phyloP scores from a whole-genome alignment of 2,329 filamentous ascomycete species.

The Nannizziopsis arthrosporioides region DNA sequence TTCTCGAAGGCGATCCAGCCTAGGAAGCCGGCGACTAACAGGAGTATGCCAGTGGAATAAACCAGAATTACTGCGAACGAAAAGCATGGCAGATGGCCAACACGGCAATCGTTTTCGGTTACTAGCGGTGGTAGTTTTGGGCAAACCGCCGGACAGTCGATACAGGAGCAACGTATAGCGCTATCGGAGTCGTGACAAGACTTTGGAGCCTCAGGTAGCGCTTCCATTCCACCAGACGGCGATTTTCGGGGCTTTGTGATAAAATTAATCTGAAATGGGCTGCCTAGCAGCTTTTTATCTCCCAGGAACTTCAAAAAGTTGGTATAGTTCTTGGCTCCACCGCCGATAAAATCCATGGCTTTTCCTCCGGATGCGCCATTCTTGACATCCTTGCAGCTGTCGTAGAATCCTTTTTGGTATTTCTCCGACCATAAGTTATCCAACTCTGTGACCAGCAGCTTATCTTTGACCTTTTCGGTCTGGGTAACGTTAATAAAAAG shows the following conservation, averaged over 20 bases:
- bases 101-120: constrained; percentile 59
- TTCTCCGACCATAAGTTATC: constrained; percentile 77
- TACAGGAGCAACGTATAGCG: constrained; percentile 77
- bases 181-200: constrained; percentile 84
- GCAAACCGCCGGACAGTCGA: constrained; percentile 82
- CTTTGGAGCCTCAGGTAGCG: constrained; percentile 61
- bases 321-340: constrained; percentile 80
- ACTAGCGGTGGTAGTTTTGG: constrained; percentile 68
- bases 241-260: constrained; percentile 47
- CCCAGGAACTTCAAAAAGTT: constrained; percentile 84
- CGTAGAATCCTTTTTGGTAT: constrained; percentile 79
- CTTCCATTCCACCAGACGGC: constrained; percentile 56
- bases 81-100: constrained; percentile 80
- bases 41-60: constrained; percentile 63
- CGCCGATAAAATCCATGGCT: constrained; percentile 92
- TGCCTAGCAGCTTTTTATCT: constrained; percentile 78
- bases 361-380: constrained; percentile 88
- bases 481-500: constrained; percentile 87
- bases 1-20: constrained; percentile 66
- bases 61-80: constrained; percentile 85
- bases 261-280: constrained; percentile 97
- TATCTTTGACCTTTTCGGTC: constrained; percentile 46
- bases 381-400: constrained; percentile 98
- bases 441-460: constrained; percentile 68
- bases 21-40: constrained; percentile 53